phyloP scores from a whole-genome alignment of 805 yeast genomes.

The Ogataea dorogensis region DNA sequence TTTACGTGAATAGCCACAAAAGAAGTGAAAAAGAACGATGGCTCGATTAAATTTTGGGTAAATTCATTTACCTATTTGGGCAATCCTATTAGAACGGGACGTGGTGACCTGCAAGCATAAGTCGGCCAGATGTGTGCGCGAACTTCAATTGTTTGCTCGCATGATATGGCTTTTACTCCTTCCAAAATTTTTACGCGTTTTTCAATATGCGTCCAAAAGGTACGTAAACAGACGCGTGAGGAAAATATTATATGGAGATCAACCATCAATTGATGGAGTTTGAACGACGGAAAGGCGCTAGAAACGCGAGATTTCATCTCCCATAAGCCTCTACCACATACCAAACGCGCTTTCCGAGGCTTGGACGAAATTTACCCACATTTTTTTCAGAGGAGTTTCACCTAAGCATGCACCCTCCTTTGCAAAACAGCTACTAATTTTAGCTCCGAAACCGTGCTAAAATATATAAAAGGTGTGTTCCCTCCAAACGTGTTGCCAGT shows the following conservation, averaged over 20 bases:
- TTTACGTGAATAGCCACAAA: slow-evolving; percentile 23
- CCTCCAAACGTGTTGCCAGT: slow-evolving; percentile 5
- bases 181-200: slow-evolving; percentile 6
- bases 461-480: slow-evolving; percentile 5
- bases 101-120: too few relatives aligned
- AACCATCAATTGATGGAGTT: neutral
- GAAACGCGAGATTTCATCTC: neutral
- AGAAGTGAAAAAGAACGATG: slow-evolving; percentile 28
- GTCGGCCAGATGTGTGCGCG: too few relatives aligned
- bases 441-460: slow-evolving; percentile 3
- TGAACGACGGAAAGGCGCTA: neutral
- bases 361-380: neutral
- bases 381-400: slow-evolving; percentile 17
- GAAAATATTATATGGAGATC: neutral
- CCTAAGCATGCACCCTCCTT: slow-evolving; percentile 11
- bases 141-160: neutral
- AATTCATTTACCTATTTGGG: slow-evolving; percentile 1
- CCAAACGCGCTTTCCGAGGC: neutral
- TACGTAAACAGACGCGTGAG: slow-evolving; percentile 9
- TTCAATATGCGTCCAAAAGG: slow-evolving; percentile 2
- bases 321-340: neutral
- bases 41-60: slow-evolving; percentile 24
- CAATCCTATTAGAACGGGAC: slow-evolving; percentile 3
- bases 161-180: slow-evolving; percentile 4
- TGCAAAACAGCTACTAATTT: slow-evolving; percentile 12